Evolutionary conservation across 495 filamentous ascomycete species (phyloP).

Genomic region (Xylaria bambusicola): DNA sequence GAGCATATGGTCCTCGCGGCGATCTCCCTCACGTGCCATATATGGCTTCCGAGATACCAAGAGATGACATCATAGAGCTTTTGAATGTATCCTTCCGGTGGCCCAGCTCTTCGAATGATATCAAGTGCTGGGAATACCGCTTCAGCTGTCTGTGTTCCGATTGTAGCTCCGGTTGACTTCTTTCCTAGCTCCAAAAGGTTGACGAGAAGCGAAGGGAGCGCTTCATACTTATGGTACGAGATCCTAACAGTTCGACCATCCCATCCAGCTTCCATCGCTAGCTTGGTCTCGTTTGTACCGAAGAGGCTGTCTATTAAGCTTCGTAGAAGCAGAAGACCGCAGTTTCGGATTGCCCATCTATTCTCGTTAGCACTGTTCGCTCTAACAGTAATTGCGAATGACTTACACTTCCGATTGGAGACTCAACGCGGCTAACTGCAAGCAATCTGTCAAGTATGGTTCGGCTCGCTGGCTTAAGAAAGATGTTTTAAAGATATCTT

Average conservation of each 20-base stretch:
- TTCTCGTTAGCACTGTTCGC: conserved; percentile 18
- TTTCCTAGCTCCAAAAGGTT: conserved; percentile 58
- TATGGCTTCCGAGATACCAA: conserved; percentile 64
- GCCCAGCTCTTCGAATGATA: conserved; percentile 67
- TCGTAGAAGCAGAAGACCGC: conserved; percentile 83
- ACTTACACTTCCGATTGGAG: conserved; percentile 67
- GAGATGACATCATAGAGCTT: conserved; percentile 53
- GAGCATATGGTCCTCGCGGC: conserved; percentile 77
- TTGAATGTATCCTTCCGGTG: conserved; percentile 48
- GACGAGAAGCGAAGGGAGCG: conserved; percentile 67
- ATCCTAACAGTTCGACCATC: conserved; percentile 52
- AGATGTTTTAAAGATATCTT: conserved; percentile 81
- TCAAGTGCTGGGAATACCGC: conserved; percentile 87
- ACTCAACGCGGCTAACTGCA: conserved; percentile 73
- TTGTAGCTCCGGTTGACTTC: conserved; percentile 38
- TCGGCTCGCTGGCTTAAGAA: conserved; percentile 66
- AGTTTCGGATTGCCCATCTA: conserved; percentile 93
- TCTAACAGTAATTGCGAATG: conserved; percentile 22
- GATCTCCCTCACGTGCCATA: conserved; percentile 91
- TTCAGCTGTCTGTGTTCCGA: conserved; percentile 56
- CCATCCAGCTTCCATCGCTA: conserved; percentile 51
- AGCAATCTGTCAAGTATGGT: conserved; percentile 65
- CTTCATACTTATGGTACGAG: conserved; percentile 72
- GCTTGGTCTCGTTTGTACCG: conserved; percentile 61
- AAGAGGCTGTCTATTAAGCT: conserved; percentile 77